A percentile compares a stretch with the other conserved stretches of the same genome.
Conservation (phyloP, 2,329 filamentous ascomycete genomes). For the Monilinia vaccinii-corymbosi region DNA sequence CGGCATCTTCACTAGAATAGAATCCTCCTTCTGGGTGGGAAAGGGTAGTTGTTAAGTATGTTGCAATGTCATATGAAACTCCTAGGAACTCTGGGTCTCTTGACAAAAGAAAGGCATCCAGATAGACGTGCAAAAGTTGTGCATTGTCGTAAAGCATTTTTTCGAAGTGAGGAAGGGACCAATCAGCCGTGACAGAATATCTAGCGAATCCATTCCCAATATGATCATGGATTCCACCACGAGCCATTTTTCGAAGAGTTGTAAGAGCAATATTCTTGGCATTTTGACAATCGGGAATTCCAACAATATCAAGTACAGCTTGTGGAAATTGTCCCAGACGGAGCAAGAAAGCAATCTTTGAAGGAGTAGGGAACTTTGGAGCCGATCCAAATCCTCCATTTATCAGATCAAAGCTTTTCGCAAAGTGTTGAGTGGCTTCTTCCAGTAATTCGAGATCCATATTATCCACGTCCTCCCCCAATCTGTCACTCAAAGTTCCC, state of each 20-base stretch:
- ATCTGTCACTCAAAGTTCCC: slow-evolving; percentile 52
- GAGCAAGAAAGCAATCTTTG: slow-evolving; percentile 75
- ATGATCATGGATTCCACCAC: slow-evolving; percentile 64
- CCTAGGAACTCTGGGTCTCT: slow-evolving; percentile 62
- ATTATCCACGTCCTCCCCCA: slow-evolving; percentile 47
- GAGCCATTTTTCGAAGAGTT: slow-evolving; percentile 70
- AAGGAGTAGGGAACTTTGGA: slow-evolving; percentile 85
- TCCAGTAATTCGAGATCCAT: slow-evolving; percentile 87
- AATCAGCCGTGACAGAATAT: slow-evolving; percentile 85
- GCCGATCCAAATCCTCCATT: slow-evolving; percentile 72
- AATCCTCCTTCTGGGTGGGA: slow-evolving; percentile 64
- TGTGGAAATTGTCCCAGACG: slow-evolving; percentile 61
- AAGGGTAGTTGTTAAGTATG: slow-evolving; percentile 76
- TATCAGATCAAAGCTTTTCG: slow-evolving; percentile 66
- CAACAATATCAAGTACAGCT: slow-evolving; percentile 79
- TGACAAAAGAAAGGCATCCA: slow-evolving; percentile 66
- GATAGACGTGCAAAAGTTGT: slow-evolving; percentile 71
- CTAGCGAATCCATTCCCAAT: slow-evolving; percentile 71
- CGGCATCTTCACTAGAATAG: slow-evolving; percentile 81
- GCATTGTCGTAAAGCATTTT: slow-evolving; percentile 95
- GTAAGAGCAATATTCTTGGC: slow-evolving; percentile 72
- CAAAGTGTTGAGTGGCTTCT: slow-evolving; percentile 77
- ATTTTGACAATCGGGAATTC: slow-evolving; percentile 62
- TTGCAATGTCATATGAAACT: slow-evolving; percentile 70
- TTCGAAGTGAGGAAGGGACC: slow-evolving; percentile 93